A percentile compares a stretch with the other conserved stretches of the same genome.
Conservation (phyloP, 2,329 filamentous ascomycete species). For the Xenoacremonium recifei region DNA sequence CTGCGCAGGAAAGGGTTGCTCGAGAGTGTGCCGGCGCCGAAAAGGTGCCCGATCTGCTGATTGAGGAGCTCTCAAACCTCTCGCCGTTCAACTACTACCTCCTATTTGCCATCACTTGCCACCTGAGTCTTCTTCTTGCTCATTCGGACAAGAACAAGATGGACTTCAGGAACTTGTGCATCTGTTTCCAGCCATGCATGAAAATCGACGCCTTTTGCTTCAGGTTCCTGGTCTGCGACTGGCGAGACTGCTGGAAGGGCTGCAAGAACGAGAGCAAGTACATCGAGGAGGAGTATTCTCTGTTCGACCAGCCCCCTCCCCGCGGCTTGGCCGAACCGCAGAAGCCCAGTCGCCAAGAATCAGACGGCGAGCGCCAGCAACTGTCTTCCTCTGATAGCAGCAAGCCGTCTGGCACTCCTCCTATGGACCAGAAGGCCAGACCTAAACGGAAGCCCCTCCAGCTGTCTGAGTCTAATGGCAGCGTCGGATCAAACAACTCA, state of each 20-base stretch:
- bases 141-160: slow-evolving; percentile 97
- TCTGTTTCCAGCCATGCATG: slow-evolving; percentile 96
- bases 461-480: slow-evolving; percentile 42
- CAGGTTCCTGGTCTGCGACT: slow-evolving; percentile 91
- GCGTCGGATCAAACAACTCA: slow-evolving; percentile 41
- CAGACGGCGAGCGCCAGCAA: slow-evolving; percentile 21
- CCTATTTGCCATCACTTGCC: slow-evolving; percentile 94
- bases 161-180: slow-evolving; percentile 93
- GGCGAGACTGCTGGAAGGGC: slow-evolving; percentile 95
- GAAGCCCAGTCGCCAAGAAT: slow-evolving; percentile 16
- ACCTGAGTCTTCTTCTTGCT: slow-evolving; percentile 85
- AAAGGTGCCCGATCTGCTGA: slow-evolving; percentile 77
- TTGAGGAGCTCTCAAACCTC: slow-evolving; percentile 90
- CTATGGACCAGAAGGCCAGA: slow-evolving; percentile 19
- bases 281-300: slow-evolving; percentile 65
- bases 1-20: slow-evolving; percentile 75
- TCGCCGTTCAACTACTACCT: slow-evolving; percentile 97
- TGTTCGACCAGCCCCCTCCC: slow-evolving; percentile 59
- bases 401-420: slow-evolving; percentile 41
- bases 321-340: slow-evolving; percentile 42
- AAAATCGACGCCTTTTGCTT: slow-evolving; percentile 95
- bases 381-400: slow-evolving; percentile 65
- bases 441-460: slow-evolving; percentile 45
- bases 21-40: slow-evolving; percentile 77
- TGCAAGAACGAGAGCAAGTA: slow-evolving; percentile 86